A percentile compares a stretch with the other conserved stretches of the same genome.
phyloP scores from a whole-genome alignment of 208 protist species.

The Kentomonas sorsogonicus region DNA sequence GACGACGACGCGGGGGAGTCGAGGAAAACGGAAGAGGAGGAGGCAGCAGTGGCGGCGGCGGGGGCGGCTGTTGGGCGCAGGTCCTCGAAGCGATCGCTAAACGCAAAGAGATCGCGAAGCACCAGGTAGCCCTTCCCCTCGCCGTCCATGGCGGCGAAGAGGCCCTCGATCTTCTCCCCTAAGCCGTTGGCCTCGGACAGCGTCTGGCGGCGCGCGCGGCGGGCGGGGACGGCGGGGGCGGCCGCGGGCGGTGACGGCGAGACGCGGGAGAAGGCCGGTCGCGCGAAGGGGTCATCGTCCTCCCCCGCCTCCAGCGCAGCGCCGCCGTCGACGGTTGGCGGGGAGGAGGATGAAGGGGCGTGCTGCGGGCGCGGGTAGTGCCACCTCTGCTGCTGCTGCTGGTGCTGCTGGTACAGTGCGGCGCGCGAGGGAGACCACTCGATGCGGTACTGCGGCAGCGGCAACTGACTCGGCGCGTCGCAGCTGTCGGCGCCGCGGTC shows the following conservation, averaged over 20 bases:
- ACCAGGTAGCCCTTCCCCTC: conserved; percentile 29
- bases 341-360: neutral
- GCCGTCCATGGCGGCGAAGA: conserved; percentile 18
- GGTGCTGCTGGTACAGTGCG: neutral
- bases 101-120: conserved; percentile 31
- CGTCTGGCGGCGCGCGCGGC: neutral
- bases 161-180: neutral
- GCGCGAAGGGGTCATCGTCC: neutral
- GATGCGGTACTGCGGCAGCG: neutral
- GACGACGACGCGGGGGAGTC: conserved; percentile 10
- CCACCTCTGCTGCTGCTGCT: neutral
- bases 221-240: neutral
- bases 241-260: neutral
- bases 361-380: neutral
- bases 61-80: too few relatives aligned
- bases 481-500: neutral
- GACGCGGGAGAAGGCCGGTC: neutral
- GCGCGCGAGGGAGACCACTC: too few relatives aligned
- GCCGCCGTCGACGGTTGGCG: too few relatives aligned
- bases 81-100: too few relatives aligned
- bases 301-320: too few relatives aligned
- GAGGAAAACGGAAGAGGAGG: too few relatives aligned
- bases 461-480: neutral
- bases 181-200: neutral
- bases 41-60: too few relatives aligned